Evolutionary conservation across 768 basidiomycete species (phyloP).

Genomic region (Termitomyces sp.): DNA sequence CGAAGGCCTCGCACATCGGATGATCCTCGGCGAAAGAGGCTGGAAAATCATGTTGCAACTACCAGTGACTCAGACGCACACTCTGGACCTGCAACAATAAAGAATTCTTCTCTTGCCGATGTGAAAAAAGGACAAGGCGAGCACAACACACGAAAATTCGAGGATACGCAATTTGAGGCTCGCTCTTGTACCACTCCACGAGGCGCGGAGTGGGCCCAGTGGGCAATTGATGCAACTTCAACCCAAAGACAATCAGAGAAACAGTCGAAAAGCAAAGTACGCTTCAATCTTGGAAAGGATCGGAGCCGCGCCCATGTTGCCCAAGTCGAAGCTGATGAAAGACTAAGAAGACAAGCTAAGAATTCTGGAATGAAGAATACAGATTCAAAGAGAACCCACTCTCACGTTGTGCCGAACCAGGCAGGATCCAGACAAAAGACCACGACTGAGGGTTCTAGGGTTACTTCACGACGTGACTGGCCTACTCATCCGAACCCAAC

Average conservation of each 20-base stretch:
- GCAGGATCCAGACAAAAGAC: not conserved
- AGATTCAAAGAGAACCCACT: not conserved
- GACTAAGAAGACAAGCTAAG: not conserved
- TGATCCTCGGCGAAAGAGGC: not conserved
- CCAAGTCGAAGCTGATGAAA: too few relatives aligned
- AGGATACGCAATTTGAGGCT: not conserved
- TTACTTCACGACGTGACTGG: not conserved
- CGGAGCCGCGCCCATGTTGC: too few relatives aligned
- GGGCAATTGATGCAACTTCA: not conserved
- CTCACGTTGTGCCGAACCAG: not conserved
- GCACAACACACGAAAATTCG: not conserved
- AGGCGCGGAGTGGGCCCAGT: not conserved
- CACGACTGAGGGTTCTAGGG: not conserved
- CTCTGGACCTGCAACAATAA: not conserved
- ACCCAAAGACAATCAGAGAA: not conserved
- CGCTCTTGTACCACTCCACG: not conserved
- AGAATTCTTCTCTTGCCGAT: not conserved
- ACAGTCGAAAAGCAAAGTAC: not conserved
- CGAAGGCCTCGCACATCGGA: not conserved
- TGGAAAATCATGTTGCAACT: not conserved
- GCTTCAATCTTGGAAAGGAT: too few relatives aligned
- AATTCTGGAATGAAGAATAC: too few relatives aligned
- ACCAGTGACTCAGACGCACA: too few relatives aligned
- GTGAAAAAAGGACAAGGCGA: not conserved
- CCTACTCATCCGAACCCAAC: not conserved